These are phyloP conservation scores for Beverwykella pulmonaria DNA, from an alignment of 495 filamentous ascomycete species.

Conservation along the genomic window DNA sequence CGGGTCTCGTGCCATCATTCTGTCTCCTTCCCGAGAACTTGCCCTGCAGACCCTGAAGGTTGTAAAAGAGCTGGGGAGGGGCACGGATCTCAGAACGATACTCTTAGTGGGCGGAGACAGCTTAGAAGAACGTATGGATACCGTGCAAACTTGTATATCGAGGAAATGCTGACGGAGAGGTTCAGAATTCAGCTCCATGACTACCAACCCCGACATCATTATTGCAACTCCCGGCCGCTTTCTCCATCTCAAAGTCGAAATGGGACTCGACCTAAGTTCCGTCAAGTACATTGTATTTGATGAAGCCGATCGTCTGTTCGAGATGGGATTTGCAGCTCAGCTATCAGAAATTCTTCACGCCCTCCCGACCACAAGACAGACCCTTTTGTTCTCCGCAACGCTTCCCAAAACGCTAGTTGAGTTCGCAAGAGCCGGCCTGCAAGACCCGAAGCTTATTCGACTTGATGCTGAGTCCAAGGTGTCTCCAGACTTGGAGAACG, in stretches of 20 bases:
- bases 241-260: conserved; percentile 92
- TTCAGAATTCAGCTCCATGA: conserved; percentile 80
- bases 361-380: conserved; percentile 81
- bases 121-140: conserved; percentile 70
- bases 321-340: conserved; percentile 96
- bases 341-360: conserved; percentile 90
- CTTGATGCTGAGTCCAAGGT: conserved; percentile 94
- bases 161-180: conserved; percentile 1
- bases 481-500: conserved; percentile 88
- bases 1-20: conserved; percentile 78
- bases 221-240: conserved; percentile 97
- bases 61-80: conserved; percentile 87
- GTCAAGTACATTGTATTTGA: conserved; percentile 94
- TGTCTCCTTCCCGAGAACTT: conserved; percentile 91
- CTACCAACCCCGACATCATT: conserved; percentile 90
- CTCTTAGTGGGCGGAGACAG: conserved; percentile 93
- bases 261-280: conserved; percentile 82
- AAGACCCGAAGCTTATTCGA: conserved; percentile 84
- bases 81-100: conserved; percentile 85
- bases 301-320: conserved; percentile 93
- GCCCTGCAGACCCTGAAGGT: conserved; percentile 95
- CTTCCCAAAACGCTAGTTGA: conserved; percentile 91
- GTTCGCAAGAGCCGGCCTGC: conserved; percentile 89
- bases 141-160: background rate
- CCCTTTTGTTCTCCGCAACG: conserved; percentile 91